Evolutionary conservation across 2,329 filamentous ascomycete genomes (phyloP).

Genomic region (Cytospora mali): DNA sequence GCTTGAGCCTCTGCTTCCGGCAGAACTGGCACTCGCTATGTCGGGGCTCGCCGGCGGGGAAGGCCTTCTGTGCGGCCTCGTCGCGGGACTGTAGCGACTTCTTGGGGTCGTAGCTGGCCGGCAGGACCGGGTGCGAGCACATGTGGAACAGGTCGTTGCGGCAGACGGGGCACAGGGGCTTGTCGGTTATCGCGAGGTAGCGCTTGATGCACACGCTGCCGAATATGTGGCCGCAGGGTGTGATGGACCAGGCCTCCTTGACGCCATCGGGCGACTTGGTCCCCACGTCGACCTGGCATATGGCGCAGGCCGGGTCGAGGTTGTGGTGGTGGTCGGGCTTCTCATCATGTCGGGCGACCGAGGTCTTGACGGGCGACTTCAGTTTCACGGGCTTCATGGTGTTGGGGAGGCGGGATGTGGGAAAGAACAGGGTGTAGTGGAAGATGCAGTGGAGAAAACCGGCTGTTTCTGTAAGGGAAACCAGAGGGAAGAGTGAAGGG

Average conservation of each 20-base stretch:
- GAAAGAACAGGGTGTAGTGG: neutral
- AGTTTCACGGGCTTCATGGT: constrained; percentile 24
- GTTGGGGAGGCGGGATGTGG: neutral
- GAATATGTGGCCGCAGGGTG: constrained; percentile 28
- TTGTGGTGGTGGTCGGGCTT: constrained; percentile 10
- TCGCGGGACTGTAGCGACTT: constrained; percentile 19
- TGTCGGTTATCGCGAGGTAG: constrained; percentile 29
- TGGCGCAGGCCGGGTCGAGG: constrained; percentile 26
- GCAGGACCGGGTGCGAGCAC: constrained; percentile 27
- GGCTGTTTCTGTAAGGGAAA: constrained; percentile 16
- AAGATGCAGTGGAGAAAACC: constrained; percentile 15
- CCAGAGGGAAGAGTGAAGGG: constrained; percentile 19
- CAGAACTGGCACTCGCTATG: constrained; percentile 24
- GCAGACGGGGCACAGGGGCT: constrained; percentile 30
- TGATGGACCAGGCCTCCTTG: constrained; percentile 27
- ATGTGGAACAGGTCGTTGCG: constrained; percentile 27
- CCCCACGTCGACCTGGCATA: constrained; percentile 29
- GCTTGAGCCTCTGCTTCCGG: constrained; percentile 72
- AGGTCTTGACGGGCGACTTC: constrained; percentile 26
- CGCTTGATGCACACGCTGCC: constrained; percentile 29
- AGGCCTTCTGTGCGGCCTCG: constrained; percentile 23
- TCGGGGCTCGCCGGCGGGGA: constrained; percentile 20
- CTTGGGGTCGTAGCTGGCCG: constrained; percentile 23
- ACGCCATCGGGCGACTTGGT: constrained; percentile 27
- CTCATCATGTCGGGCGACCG: constrained; percentile 24